Conservation (phyloP, 129 eudicot genomes). For the Scalesia atractyloides region DNA sequence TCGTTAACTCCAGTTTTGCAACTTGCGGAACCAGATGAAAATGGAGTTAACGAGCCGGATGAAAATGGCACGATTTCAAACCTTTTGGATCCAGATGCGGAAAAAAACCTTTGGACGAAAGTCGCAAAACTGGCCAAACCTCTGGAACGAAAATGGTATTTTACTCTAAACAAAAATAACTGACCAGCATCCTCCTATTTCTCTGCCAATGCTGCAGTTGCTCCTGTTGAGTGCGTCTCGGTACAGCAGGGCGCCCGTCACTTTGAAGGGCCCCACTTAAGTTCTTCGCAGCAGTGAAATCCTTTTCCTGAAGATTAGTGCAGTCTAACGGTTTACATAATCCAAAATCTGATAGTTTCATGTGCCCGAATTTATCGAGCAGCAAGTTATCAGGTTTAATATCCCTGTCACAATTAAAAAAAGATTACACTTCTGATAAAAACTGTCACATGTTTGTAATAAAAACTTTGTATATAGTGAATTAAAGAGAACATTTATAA, state of each 20-base stretch:
- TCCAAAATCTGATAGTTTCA: conserved; percentile 86
- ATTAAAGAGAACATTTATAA: conserved; percentile 13
- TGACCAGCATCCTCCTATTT: conserved; percentile 99
- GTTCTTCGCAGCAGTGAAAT: conserved; percentile 66
- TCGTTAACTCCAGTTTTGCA: too few relatives aligned
- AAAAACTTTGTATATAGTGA: background rate
- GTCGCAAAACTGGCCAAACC: too few relatives aligned
- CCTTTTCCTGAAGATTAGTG: conserved; percentile 84
- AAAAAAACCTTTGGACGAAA: too few relatives aligned
- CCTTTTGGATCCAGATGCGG: too few relatives aligned
- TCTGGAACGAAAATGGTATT: too few relatives aligned
- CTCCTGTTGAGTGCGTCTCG: conserved; percentile 92
- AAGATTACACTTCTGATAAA: conserved; percentile 15
- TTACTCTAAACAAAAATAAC: background rate
- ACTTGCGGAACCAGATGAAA: too few relatives aligned
- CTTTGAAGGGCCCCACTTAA: conserved; percentile 94
- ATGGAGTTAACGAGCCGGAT: too few relatives aligned
- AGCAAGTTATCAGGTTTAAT: conserved; percentile 86
- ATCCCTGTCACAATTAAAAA: conserved; percentile 48
- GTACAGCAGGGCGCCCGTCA: conserved; percentile 87
- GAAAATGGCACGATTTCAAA: too few relatives aligned
- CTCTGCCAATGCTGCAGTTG: conserved; percentile 98
- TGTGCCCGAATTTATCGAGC: conserved; percentile 72
- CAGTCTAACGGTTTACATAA: conserved; percentile 82
- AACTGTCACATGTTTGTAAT: background rate